These are phyloP conservation scores for Penicillium mononematosum DNA, from an alignment of 495 filamentous ascomycete species.

Conservation along the genomic window DNA sequence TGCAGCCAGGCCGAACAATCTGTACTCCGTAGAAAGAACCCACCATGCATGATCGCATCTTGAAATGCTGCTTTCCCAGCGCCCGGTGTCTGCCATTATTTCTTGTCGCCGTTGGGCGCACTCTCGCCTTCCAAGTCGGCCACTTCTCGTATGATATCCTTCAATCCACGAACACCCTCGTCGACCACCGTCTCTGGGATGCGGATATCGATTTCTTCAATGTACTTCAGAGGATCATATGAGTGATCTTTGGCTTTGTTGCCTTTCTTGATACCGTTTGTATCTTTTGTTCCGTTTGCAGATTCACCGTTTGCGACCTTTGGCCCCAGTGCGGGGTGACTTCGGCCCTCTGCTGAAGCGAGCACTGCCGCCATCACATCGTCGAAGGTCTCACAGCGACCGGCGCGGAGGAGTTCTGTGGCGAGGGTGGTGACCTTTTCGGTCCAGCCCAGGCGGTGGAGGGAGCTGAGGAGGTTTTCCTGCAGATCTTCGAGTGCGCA, in stretches of 20 bases:
- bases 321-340: conserved; percentile 32
- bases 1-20: conserved; percentile 19
- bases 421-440: conserved; percentile 41
- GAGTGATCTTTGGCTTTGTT: conserved; percentile 16
- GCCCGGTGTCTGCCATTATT: conserved; percentile 12
- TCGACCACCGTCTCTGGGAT: conserved; percentile 44
- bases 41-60: conserved; percentile 25
- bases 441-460: conserved; percentile 46
- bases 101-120: conserved; percentile 31
- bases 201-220: conserved; percentile 42
- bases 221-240: conserved; percentile 30
- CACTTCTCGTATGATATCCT: conserved; percentile 50
- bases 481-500: conserved; percentile 47
- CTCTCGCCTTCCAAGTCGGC: conserved; percentile 47
- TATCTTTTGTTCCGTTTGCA: conserved; percentile 26
- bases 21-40: conserved; percentile 21
- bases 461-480: conserved; percentile 40
- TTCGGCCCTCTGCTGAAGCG: conserved; percentile 41
- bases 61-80: conserved; percentile 3
- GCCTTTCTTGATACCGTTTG: conserved; percentile 29
- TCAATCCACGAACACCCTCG: conserved; percentile 46
- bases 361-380: conserved; percentile 47
- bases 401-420: conserved; percentile 46
- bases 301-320: conserved; percentile 21
- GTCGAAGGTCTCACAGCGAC: conserved; percentile 49